A percentile compares a stretch with the other conserved stretches of the same genome.
Evolutionary conservation across 176 grass and related monocot genomes (phyloP).

Genomic region (Oryza officinalis): DNA sequence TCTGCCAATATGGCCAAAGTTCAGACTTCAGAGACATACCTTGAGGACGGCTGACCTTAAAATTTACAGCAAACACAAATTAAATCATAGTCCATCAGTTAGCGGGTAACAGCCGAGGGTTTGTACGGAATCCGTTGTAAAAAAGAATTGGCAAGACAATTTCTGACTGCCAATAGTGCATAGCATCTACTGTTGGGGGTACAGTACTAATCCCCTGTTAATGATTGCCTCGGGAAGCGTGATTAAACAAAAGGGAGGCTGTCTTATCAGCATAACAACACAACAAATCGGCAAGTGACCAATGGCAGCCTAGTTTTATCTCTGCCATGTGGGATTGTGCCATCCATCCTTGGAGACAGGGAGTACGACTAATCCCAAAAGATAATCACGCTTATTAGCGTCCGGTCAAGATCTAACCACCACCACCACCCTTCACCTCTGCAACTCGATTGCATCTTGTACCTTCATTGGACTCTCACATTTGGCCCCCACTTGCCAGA

Average conservation of each 20-base stretch:
- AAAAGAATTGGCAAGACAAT: not conserved
- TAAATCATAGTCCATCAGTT: not conserved
- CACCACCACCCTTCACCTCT: conserved; percentile 10
- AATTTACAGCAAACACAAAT: not conserved
- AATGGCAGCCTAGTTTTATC: conserved; percentile 14
- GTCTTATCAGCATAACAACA: not conserved
- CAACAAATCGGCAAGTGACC: not conserved
- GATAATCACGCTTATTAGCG: conserved; percentile 6
- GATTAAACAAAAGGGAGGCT: not conserved
- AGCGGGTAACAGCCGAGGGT: too few species aligned
- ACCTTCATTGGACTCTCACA: not conserved
- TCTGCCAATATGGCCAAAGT: not conserved
- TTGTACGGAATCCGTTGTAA: not conserved
- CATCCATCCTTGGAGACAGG: not conserved
- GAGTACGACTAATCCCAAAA: conserved; percentile 9
- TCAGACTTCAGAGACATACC: not conserved
- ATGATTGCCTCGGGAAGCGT: conserved; percentile 41
- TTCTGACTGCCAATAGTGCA: not conserved
- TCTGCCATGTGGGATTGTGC: conserved; percentile 15
- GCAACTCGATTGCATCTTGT: conserved; percentile 29
- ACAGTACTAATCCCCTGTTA: conserved; percentile 28
- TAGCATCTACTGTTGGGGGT: not conserved
- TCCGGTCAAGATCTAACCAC: conserved; percentile 72
- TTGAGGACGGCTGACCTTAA: not conserved
- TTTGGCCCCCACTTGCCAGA: not conserved